Conservation (phyloP, 2,329 filamentous ascomycete species). For the Metarhizium humberi region DNA sequence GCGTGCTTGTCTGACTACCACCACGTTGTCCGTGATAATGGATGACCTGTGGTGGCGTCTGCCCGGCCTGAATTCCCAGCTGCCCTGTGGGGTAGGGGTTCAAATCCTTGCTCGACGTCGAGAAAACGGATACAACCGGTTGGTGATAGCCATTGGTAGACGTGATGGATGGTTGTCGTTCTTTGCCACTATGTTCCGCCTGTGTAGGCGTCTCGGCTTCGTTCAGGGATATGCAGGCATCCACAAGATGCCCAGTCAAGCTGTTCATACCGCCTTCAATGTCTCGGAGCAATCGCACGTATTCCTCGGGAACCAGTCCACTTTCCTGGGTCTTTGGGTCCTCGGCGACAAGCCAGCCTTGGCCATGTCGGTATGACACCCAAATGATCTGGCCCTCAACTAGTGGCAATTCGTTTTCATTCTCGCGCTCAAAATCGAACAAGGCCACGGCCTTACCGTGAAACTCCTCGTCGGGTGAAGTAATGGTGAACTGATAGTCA, state of each 20-base stretch:
- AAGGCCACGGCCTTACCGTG: constrained; percentile 92
- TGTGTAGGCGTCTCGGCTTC: constrained; percentile 54
- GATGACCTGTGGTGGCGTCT: constrained; percentile 55
- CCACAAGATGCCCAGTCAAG: constrained; percentile 51
- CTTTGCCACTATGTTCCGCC: constrained; percentile 40
- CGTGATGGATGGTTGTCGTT: constrained; percentile 36
- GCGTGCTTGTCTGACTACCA: constrained; percentile 58
- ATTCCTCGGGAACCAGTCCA: constrained; percentile 91
- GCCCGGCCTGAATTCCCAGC: constrained; percentile 51
- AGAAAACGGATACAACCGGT: constrained; percentile 59
- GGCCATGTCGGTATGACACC: constrained; percentile 90
- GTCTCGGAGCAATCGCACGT: constrained; percentile 83
- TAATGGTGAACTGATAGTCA: constrained; percentile 92
- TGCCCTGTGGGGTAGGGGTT: constrained; percentile 60
- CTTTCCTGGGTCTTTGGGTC: constrained; percentile 92
- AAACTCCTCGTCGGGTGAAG: constrained; percentile 93
- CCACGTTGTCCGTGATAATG: constrained; percentile 60
- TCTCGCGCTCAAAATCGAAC: constrained; percentile 91
- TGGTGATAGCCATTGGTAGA: constrained; percentile 56
- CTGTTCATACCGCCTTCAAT: constrained; percentile 85
- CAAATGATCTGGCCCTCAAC: constrained; percentile 93
- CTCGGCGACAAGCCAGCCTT: constrained; percentile 95
- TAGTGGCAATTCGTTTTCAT: constrained; percentile 89
- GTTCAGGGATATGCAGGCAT: constrained; percentile 42
- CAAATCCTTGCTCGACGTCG: constrained; percentile 60